These are phyloP conservation scores for Trichoderma guizhouense DNA, from an alignment of 2,329 filamentous ascomycete genomes.

Conservation along the genomic window DNA sequence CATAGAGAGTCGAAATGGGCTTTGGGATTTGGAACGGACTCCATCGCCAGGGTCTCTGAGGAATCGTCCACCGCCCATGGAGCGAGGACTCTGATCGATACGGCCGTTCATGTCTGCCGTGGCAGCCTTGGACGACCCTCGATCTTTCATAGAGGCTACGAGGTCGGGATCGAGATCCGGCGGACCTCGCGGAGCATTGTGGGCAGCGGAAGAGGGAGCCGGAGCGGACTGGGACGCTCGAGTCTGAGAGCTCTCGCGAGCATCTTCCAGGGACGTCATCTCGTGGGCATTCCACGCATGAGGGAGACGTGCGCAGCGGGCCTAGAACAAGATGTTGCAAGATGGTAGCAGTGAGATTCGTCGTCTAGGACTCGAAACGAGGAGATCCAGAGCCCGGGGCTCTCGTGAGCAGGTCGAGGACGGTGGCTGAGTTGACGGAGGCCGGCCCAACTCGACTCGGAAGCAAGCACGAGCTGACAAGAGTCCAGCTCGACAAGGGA, in stretches of 20 bases:
- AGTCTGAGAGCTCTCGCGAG: constrained; percentile 29
- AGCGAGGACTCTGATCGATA: constrained; percentile 27
- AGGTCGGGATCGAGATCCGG: constrained; percentile 20
- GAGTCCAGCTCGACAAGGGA: background rate
- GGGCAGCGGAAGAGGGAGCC: constrained; percentile 19
- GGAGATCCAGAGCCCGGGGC: background rate
- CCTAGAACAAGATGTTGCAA: background rate
- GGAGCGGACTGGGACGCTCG: constrained; percentile 24
- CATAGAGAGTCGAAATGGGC: constrained; percentile 42
- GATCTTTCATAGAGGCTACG: constrained; percentile 20
- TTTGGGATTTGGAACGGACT: constrained; percentile 36
- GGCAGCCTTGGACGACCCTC: constrained; percentile 8
- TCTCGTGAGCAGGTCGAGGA: background rate
- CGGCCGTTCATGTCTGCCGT: background rate
- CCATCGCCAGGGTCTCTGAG: constrained; percentile 30
- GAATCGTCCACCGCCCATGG: constrained; percentile 32
- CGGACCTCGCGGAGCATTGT: constrained; percentile 23
- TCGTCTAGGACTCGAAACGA: background rate
- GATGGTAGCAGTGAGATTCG: background rate
- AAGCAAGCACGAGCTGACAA: constrained; percentile 1
- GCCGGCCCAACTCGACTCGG: background rate
- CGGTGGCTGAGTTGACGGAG: background rate
- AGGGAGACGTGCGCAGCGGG: background rate
- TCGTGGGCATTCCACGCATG: constrained; percentile 23
- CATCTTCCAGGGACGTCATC: constrained; percentile 33